phyloP scores from a whole-genome alignment of 139 green algal genomes.

The Coccomyxa sp. region DNA sequence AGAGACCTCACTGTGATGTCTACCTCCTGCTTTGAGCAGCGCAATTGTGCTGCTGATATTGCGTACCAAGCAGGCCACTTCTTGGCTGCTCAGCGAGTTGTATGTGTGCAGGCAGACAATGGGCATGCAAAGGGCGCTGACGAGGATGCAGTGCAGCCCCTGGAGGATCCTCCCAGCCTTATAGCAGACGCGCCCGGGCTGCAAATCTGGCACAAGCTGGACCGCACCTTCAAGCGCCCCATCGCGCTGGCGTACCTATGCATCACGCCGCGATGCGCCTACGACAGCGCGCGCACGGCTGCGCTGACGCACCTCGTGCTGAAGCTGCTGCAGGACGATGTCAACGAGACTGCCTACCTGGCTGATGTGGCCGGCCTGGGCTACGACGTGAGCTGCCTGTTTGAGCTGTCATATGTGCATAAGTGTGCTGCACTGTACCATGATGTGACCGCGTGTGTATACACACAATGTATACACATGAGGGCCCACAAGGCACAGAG shows the following conservation, averaged over 20 bases:
- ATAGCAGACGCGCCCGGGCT: slow-evolving; percentile 57
- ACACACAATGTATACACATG: too few species aligned
- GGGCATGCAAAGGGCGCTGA: neutral
- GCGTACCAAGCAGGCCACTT: neutral
- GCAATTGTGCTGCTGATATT: neutral
- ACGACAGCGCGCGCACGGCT: slow-evolving; percentile 32
- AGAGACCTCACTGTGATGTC: too few species aligned
- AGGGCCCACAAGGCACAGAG: too few species aligned
- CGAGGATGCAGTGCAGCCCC: neutral
- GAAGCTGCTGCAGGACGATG: slow-evolving; percentile 79
- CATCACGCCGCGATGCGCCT: slow-evolving; percentile 43
- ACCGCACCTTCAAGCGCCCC: slow-evolving; percentile 65
- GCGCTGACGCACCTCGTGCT: slow-evolving; percentile 58
- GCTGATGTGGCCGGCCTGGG: slow-evolving; percentile 72
- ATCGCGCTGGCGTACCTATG: slow-evolving; percentile 53
- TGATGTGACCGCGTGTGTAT: neutral
- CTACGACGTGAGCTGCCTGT: slow-evolving; percentile 40
- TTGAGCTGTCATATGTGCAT: neutral
- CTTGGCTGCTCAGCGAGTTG: neutral
- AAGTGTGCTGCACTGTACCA: neutral
- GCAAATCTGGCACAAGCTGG: slow-evolving; percentile 84
- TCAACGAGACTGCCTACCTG: slow-evolving; percentile 88
- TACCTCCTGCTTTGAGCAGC: too few species aligned
- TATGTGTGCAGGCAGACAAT: neutral
- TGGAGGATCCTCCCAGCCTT: slow-evolving; percentile 47